Conservation (phyloP, 2,329 filamentous ascomycete genomes). For the Diaporthe ampelina region DNA sequence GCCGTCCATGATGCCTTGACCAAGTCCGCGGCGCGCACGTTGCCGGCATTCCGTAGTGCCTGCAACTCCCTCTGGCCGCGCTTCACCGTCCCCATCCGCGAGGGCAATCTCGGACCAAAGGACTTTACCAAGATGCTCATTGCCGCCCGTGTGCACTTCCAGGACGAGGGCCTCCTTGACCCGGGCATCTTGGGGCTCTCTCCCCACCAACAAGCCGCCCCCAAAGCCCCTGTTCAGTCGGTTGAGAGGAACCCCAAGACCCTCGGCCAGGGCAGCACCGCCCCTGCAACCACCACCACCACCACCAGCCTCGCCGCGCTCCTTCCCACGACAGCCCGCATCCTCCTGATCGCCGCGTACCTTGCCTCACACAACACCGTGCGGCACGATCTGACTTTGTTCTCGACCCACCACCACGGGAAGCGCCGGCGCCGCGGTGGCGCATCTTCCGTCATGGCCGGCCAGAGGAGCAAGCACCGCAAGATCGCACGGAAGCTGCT, state of each 20-base stretch:
- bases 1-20: slow-evolving; percentile 90
- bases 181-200: slow-evolving; percentile 66
- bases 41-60: slow-evolving; percentile 78
- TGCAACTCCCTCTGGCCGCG: slow-evolving; percentile 85
- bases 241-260: neutral
- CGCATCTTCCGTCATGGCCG: slow-evolving; percentile 56
- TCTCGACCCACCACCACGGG: slow-evolving; percentile 77
- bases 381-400: slow-evolving; percentile 80
- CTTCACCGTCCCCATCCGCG: slow-evolving; percentile 83
- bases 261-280: slow-evolving; percentile 21
- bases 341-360: slow-evolving; percentile 83
- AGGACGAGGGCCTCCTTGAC: slow-evolving; percentile 78
- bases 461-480: slow-evolving; percentile 66
- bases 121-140: slow-evolving; percentile 90
- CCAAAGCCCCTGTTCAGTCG: neutral
- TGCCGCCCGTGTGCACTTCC: slow-evolving; percentile 76
- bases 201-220: slow-evolving; percentile 44
- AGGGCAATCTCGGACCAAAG: slow-evolving; percentile 79
- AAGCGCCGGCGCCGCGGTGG: slow-evolving; percentile 62
- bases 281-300: slow-evolving; percentile 43
- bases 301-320: slow-evolving; percentile 66
- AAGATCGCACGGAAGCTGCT: slow-evolving; percentile 84
- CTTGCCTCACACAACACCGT: slow-evolving; percentile 85
- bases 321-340: slow-evolving; percentile 80
- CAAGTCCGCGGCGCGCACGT: slow-evolving; percentile 83